Evolutionary conservation across 768 basidiomycete genomes (phyloP), one percentile per base, ranked within the genome.

Genomic region (Trametes coccinea): DNA sequence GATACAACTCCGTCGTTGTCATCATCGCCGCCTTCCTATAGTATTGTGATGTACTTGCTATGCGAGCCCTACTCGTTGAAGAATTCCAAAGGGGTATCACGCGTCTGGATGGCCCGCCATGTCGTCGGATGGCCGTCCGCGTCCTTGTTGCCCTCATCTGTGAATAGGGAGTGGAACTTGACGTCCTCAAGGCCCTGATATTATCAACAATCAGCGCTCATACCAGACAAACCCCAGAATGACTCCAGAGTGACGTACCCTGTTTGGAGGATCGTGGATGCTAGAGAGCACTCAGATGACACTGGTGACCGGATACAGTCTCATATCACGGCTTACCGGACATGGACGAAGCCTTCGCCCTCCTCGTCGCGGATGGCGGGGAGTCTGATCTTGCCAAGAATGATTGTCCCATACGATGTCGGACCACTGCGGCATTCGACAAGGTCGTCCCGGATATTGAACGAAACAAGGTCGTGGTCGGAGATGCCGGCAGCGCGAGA

Each of bases 311-410:
- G n/a, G 58, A 11, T 14, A 31, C 5, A 41, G 31, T 27, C 4
- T 37, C 5, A 7, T 17, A 4, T 14, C 2, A 33, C 16, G 34
- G 72, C 79, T 66, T 66, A 89, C 89, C 88, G 82, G 69, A 91
- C 82, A 65, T 92, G 89, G 55, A 91, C 67, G 67, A 80, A 90
- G 10, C 89, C 89, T 66, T 79, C 78, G 31, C 89, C 88, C 67
- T 83, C 75, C 33, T 71, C 77, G 67, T 90, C 89, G 6, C 82
- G 76, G 55, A 90, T 75, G 22, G 82, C 87, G 7, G 88, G 87
- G 47, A 92, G 79, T 66, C 81, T 82, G 71, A 92, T 82, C 79
- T 92, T 91, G 30, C 91, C 90, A 10, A 93, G 71, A 61, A 93
- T 82, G 59, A 92, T 83, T 9, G 80, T 83, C 14, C 90, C 90